These are phyloP conservation scores for Puccinia horiana DNA, from an alignment of 1,284 basidiomycete species.

Conservation along the genomic window DNA sequence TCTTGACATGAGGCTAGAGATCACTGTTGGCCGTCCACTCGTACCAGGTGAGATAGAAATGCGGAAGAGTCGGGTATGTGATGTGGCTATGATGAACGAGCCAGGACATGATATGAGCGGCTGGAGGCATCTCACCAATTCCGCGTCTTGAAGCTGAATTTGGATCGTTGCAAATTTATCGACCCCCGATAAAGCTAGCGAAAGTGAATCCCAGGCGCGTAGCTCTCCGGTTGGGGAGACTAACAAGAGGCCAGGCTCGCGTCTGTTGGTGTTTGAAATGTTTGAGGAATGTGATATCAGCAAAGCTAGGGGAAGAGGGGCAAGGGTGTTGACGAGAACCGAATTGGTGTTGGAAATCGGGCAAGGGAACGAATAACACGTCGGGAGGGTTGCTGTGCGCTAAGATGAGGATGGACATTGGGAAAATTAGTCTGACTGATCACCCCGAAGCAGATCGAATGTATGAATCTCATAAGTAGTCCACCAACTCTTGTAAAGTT, in stretches of 20 bases:
- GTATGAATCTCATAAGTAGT: not conserved
- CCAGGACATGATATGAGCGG: conserved; percentile 42
- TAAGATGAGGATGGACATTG: not conserved
- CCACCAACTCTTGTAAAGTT: conserved; percentile 53
- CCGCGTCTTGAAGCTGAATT: conserved; percentile 43
- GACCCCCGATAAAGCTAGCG: conserved; percentile 42
- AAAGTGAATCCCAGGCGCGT: conserved; percentile 48
- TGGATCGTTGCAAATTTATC: conserved; percentile 45
- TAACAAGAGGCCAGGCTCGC: conserved; percentile 47
- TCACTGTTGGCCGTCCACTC: conserved; percentile 35
- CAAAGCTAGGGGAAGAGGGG: conserved; percentile 20
- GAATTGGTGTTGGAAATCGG: conserved; percentile 39
- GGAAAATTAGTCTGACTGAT: not conserved
- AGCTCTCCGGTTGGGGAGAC: conserved; percentile 45
- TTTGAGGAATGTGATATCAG: conserved; percentile 17
- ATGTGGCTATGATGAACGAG: conserved; percentile 46
- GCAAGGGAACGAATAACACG: conserved; percentile 44
- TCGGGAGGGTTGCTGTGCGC: conserved; percentile 44
- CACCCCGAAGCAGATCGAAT: not conserved
- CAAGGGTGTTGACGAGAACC: conserved; percentile 7
- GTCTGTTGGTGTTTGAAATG: conserved; percentile 25
- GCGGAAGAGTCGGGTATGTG: conserved; percentile 40
- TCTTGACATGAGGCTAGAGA: conserved; percentile 43
- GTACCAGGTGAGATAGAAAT: conserved; percentile 38
- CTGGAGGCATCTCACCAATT: conserved; percentile 44